Evolutionary conservation across 441 rosid genomes (phyloP), one percentile per base, ranked within the genome.

Genomic region (Sinapis alba): DNA sequence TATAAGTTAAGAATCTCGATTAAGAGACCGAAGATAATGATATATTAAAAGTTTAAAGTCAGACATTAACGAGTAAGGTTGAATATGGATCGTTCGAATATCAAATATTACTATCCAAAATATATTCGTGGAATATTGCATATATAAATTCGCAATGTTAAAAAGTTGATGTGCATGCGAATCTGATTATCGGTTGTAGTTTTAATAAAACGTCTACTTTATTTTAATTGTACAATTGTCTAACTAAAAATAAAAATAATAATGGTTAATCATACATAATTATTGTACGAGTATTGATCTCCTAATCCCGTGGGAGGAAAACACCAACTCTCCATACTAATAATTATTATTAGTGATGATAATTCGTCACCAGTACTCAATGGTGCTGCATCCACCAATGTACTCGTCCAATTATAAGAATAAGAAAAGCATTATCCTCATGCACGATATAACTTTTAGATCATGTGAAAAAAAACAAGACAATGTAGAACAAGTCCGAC

Each of bases 361-460:
- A 59, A 74, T 16, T 59, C 19, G 54, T 32, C 41, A 45, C 72
- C 68, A 21, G 30, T 43, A 11, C 20, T 74, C 54, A 47, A 11
- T 23, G 56, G 41, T 60, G 54, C 61, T 47, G 62, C 68, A 68
- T 68, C 68, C 68, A 68, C 27, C 24, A 30, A 61, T 45, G 36
- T 74, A 6, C 61, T 18, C 43, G 5, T 20, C 56, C 56, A 19
- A 11, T 59, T 19, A 15, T 26, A 53, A 26, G 59, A 10, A 20
- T 16, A 7, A 30, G 43, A 1, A 60, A 47, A 68, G 23, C 73
- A 68, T 36, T 68, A 62, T 53, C 45, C 50, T 68, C 65, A 69
- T 53, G 69, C 74, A 69, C 74, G 50, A 69, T 32, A 53, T 13
- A n/a, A 26, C 50, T 62, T 75, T 62, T 75, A 28, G 45, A 75